Base-by-base conservation (phyloP, 208 protist species). In the Porcisia hertigi region DNA sequence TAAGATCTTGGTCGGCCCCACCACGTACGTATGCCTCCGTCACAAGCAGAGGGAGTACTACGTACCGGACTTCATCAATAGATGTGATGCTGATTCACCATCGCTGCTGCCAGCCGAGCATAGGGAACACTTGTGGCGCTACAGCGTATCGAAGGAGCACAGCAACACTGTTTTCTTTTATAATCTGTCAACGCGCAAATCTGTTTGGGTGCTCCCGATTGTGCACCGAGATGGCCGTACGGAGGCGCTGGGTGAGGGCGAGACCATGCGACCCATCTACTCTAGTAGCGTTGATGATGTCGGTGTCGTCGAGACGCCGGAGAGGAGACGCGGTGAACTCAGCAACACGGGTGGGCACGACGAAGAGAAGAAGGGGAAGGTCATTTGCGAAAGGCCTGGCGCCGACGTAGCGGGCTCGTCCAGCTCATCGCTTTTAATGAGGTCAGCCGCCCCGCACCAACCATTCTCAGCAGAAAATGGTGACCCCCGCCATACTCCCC, bases 121-220 rank as follows among this genome's bases (percentile, higher is more conserved):
- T 20, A 71, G 73, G 34, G 47, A 59, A 43, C 82, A 91, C 59
- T 73, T 84, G 14, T 94, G 90, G 90, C 81, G 82, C 57, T 91
- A 89, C 76, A 75, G 80, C 69, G 71, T 91, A 4, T 89, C 90
- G 18, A 57, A 67, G 4, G 87, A 85, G 11, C 80, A 94, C 73
- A 59, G 77, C 69, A 85, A 90, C 73, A 86, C 86, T 14, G 84
- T 91, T 39, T 94, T 88, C 69, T 94, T 94, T 65, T 86, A 81
- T 76, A 94, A 94, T 65, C 67, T 64, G 0, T 53, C 45, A 1
- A 80, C 71, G 14, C 71, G 77, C 23, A 57, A 64, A 55, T 90
- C 88, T 20, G 80, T 94, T 8, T 94, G 90, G 90, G 83, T 92
- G 69, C 83, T 94, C 25, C 90, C 90, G 4, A 53, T 74, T n/a